These are phyloP conservation scores for Leccinum boreale DNA, from an alignment of 768 basidiomycete species.

Conservation along the genomic window DNA sequence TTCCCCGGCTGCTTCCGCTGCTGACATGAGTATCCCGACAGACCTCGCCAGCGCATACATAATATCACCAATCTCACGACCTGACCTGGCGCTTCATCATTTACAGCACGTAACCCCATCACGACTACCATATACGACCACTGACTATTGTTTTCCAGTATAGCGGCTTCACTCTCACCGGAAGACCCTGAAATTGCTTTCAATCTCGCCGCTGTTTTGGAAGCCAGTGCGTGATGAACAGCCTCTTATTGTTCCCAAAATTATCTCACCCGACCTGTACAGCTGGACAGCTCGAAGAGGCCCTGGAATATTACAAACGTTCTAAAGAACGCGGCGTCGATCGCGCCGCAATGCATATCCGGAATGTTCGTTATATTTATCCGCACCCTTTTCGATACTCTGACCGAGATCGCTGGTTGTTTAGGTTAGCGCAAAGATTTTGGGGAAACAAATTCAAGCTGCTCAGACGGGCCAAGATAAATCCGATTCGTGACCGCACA, in stretches of 20 bases:
- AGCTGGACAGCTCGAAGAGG: constrained; percentile 81
- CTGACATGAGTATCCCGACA: constrained; percentile 34
- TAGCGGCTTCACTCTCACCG: constrained; percentile 78
- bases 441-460: constrained; percentile 55
- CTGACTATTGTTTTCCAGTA: constrained; percentile 48
- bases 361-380: constrained; percentile 55
- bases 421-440: constrained; percentile 79
- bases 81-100: constrained; percentile 85
- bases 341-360: constrained; percentile 76
- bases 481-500: constrained; percentile 25
- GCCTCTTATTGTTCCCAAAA: constrained; percentile 35
- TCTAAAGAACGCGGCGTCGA: constrained; percentile 77
- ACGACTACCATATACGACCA: constrained; percentile 27
- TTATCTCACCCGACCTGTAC: constrained; percentile 27
- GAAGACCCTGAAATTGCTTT: constrained; percentile 91
- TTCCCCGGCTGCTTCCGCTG: constrained; percentile 17
- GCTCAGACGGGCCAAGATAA: constrained; percentile 29
- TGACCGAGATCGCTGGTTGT: constrained; percentile 15
- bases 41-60: constrained; percentile 90
- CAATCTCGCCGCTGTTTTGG: constrained; percentile 86
- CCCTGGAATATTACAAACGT: constrained; percentile 76
- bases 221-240: constrained; percentile 64
- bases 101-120: constrained; percentile 53
- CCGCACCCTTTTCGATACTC: constrained; percentile 15
- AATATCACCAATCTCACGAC: constrained; percentile 72